Percentiles rank a stretch among this genome's conserved stretches.
phyloP scores from a whole-genome alignment of 2,329 filamentous ascomycete genomes.

The Penicillium polonicum region DNA sequence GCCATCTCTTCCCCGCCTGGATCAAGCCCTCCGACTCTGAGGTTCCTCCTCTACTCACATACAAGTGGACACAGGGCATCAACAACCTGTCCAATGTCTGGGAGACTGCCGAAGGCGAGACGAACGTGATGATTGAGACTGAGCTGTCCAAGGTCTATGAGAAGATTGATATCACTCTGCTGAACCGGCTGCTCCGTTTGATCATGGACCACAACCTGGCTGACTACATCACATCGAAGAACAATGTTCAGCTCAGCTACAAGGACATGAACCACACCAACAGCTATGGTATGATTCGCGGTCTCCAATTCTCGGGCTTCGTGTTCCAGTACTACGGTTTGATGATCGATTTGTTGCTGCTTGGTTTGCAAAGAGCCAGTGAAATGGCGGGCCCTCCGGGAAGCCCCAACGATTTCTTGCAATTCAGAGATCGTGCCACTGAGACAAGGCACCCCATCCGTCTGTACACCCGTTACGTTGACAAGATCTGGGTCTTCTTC shows the following conservation, averaged over 20 bases:
- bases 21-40: slow-evolving; percentile 99
- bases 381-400: slow-evolving; percentile 95
- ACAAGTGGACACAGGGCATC: slow-evolving; percentile 99
- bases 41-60: slow-evolving; percentile 87
- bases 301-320: slow-evolving; percentile 95
- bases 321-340: slow-evolving; percentile 99
- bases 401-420: slow-evolving; percentile 93
- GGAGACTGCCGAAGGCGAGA: slow-evolving; percentile 91
- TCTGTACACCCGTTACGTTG: slow-evolving; percentile 96
- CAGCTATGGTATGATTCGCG: slow-evolving; percentile 96
- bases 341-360: slow-evolving; percentile 85
- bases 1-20: slow-evolving; percentile 95
- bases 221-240: slow-evolving; percentile 98
- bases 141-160: slow-evolving; percentile 99
- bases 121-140: slow-evolving; percentile 98
- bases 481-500: slow-evolving; percentile 98
- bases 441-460: slow-evolving; percentile 93
- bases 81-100: slow-evolving; percentile 96
- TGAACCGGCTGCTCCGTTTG: slow-evolving; percentile 86
- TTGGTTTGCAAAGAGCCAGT: slow-evolving; percentile 92
- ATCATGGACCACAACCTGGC: slow-evolving; percentile 99
- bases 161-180: slow-evolving; percentile 94
- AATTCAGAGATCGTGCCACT: slow-evolving; percentile 90
- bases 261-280: slow-evolving; percentile 99
- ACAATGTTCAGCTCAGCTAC: slow-evolving; percentile 98